These are phyloP conservation scores for sunflower (Helianthus annuus) DNA, from an alignment of 129 eudicot species.

Conservation along the genomic window HanXRQr2.0-SUNRISE NC_035447.2:69871865-69872364, in stretches of 20 bases:
- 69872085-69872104: constrained; percentile 23
- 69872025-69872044: constrained; percentile 31
- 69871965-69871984: constrained; percentile 28
- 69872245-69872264: background rate
- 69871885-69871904: constrained; percentile 27
- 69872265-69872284: background rate
- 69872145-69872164: too few relatives aligned
- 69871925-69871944: constrained; percentile 13
- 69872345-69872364: too few relatives aligned
- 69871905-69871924: constrained; percentile 25
- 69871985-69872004: background rate
- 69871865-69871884: constrained; percentile 23
- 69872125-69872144: background rate
- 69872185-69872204: background rate
- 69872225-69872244: background rate
- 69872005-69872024: constrained; percentile 15
- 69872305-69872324: too few relatives aligned
- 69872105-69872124: background rate
- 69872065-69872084: background rate
- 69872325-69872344: too few relatives aligned
- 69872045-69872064: constrained; percentile 80
- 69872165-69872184: background rate
- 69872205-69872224: constrained; percentile 22
- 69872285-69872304: too few relatives aligned
- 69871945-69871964: constrained; percentile 1